Evolutionary conservation across 768 basidiomycete species (phyloP).

Genomic region (Cystofilobasidium bisporidii): DNA sequence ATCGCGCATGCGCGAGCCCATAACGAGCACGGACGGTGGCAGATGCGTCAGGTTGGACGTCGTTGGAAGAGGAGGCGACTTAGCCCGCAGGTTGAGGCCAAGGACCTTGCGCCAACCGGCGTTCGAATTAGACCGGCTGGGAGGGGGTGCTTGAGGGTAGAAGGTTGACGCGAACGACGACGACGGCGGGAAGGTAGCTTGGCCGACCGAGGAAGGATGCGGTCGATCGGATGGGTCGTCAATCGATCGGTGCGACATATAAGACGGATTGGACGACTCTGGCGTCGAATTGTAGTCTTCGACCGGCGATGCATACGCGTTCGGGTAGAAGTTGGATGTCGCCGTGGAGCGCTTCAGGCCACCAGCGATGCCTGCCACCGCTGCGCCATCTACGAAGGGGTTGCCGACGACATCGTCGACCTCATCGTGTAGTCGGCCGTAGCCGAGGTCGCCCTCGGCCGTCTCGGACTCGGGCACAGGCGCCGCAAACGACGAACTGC

Average conservation of each 20-base stretch:
- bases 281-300: no score
- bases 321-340: conserved; percentile 20
- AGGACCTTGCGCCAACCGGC: conserved; percentile 15
- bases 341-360: conserved; percentile 11
- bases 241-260: neutral
- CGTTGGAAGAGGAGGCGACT: conserved; percentile 11
- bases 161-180: neutral
- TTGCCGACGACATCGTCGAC: neutral
- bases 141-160: neutral
- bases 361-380: neutral
- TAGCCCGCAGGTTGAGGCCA: conserved; percentile 9
- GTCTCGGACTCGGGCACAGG: neutral
- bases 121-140: neutral
- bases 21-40: neutral
- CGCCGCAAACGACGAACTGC: conserved; percentile 9
- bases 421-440: conserved; percentile 2
- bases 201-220: neutral
- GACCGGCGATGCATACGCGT: neutral
- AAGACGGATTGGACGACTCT: neutral
- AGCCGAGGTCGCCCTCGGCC: conserved; percentile 4
- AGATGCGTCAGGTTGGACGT: neutral
- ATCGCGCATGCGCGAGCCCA: conserved; percentile 7
- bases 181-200: neutral
- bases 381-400: neutral
- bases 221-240: neutral